Percentiles rank a stretch among this genome's conserved stretches.
phyloP scores from a whole-genome alignment of 1,284 basidiomycete genomes.

The Ganoderma multipileum region DNA sequence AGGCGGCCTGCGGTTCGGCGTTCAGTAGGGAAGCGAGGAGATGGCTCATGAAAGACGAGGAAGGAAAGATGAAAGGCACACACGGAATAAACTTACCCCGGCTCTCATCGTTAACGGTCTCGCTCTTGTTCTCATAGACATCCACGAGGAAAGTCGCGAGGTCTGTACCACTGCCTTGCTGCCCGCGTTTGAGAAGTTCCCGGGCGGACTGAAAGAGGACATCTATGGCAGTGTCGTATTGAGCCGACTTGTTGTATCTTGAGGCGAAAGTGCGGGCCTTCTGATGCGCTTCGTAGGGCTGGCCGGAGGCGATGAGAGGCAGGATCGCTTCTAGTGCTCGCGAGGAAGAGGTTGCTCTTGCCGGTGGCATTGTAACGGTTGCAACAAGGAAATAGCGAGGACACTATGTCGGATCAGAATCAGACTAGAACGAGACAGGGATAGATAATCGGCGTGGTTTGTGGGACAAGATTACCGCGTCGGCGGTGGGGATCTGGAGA shows the following conservation, averaged over 20 bases:
- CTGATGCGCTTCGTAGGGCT: slow-evolving; percentile 92
- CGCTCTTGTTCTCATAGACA: slow-evolving; percentile 77
- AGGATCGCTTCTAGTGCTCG: slow-evolving; percentile 79
- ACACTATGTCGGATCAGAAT: slow-evolving; percentile 1
- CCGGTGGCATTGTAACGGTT: slow-evolving; percentile 32
- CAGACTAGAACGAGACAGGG: not conserved
- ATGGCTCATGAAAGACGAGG: not conserved
- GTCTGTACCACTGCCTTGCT: slow-evolving; percentile 90
- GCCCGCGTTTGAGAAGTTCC: slow-evolving; percentile 85
- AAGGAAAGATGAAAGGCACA: slow-evolving; percentile 22
- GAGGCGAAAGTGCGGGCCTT: slow-evolving; percentile 94
- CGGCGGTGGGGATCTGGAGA: slow-evolving; percentile 3
- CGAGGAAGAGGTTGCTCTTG: slow-evolving; percentile 51
- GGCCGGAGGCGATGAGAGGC: slow-evolving; percentile 70
- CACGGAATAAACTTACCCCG: slow-evolving; percentile 64
- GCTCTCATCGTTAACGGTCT: slow-evolving; percentile 73
- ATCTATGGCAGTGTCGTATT: slow-evolving; percentile 85
- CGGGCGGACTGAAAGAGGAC: slow-evolving; percentile 87
- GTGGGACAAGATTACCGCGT: not conserved
- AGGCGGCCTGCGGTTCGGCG: slow-evolving; percentile 60
- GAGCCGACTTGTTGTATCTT: slow-evolving; percentile 79
- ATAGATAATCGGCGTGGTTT: not conserved
- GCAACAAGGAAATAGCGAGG: not conserved
- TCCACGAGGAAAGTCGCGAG: slow-evolving; percentile 80
- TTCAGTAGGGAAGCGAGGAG: slow-evolving; percentile 9